Evolutionary conservation across 192 early-diverging fungal genomes (phyloP), one percentile per base, ranked within the genome.

Genomic region (Phlyctochytrium arcticum): DNA sequence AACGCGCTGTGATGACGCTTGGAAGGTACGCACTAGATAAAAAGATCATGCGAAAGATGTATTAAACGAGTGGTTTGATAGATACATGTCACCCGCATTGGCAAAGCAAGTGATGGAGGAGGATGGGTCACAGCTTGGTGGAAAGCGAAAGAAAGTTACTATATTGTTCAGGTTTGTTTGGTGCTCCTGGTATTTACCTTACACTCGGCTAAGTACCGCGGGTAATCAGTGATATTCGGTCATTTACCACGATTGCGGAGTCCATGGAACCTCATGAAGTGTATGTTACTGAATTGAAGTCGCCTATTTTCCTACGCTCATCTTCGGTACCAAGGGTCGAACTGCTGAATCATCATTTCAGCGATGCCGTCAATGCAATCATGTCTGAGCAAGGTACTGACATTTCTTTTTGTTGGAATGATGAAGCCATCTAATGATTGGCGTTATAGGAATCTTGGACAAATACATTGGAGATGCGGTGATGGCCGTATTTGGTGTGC

Each of bases 381-480:
- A 57, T 71, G 24, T 70, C 61, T 24, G 80, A 81, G 57, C 80
- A 81, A 68, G 80, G 74, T 63, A 34, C 3, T 7, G 17, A 54
- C 9, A 27, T 66, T 63, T n/a, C 30, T 23, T 8, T 15, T 60
- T 42, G 39, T 42, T 51, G n/a, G n/a, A n/a, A n/a, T n/a, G n/a
- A n/a, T n/a, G n/a, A n/a, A n/a, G n/a, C n/a, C n/a, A n/a, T 7
- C 49, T 19, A 48, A 48, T 57, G 33, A 9, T 8, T 48, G 9
- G 35, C 47, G n/a, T n/a, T n/a, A n/a, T n/a, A 73, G 68, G 77
- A 3, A 82, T 82, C 35, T 70, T 82, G 32, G 80, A 82, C 65
- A 82, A 82, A 37, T 82, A 75, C 65, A 82, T 82, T 54, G 80
- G 79, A 12, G 80, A 82, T 55, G 80, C 80, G n/a, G 79, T 79